Conservation (phyloP, 1,284 basidiomycete species). For the Rhodotorula mucilaginosa region DNA sequence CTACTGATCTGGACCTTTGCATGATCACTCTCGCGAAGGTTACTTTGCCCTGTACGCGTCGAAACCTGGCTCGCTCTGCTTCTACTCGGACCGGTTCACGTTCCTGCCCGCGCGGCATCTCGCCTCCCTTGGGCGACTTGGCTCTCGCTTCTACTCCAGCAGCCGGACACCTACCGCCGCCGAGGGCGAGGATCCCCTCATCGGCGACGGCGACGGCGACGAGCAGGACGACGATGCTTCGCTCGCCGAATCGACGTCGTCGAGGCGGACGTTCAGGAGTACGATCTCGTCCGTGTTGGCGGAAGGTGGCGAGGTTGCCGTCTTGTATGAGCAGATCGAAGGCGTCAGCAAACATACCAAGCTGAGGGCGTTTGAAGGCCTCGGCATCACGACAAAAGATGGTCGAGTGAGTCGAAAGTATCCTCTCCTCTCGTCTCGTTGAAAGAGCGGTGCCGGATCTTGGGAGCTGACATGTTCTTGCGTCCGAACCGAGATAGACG, state of each 20-base stretch:
- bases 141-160: constrained; percentile 3
- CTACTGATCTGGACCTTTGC: neutral
- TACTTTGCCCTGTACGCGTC: constrained; percentile 34
- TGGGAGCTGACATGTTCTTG: no score
- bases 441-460: no score
- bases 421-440: neutral
- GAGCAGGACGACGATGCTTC: no score
- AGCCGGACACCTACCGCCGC: no score
- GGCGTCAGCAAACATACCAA: constrained; percentile 29
- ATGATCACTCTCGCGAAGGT: neutral
- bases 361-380: constrained; percentile 13
- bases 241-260: no score
- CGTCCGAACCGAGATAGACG: neutral
- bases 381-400: constrained; percentile 10
- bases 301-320: neutral
- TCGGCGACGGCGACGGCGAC: neutral
- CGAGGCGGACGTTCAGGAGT: neutral
- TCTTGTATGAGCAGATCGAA: constrained; percentile 20
- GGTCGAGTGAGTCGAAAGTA: constrained; percentile 20
- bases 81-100: constrained; percentile 10
- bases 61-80: constrained; percentile 24
- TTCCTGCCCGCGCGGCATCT: constrained; percentile 24
- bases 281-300: neutral
- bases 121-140: constrained; percentile 18
- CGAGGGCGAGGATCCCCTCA: neutral